A percentile compares a stretch with the other conserved stretches of the same genome.
phyloP scores from a whole-genome alignment of 2,329 filamentous ascomycete genomes.

The Raffaelea arxii region DNA sequence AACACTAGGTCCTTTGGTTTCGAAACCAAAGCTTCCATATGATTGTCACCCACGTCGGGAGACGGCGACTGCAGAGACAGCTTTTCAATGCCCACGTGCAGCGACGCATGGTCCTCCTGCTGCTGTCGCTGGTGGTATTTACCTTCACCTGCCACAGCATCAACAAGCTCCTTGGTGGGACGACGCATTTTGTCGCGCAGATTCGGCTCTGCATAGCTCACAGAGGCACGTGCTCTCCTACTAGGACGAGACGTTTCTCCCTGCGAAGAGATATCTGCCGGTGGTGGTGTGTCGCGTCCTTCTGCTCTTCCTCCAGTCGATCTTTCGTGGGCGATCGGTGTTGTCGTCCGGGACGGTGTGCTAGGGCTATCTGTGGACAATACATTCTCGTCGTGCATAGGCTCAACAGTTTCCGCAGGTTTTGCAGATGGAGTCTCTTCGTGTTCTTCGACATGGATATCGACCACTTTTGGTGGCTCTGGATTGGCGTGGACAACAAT shows the following conservation, averaged over 20 bases:
- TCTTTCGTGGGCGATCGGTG: constrained; percentile 24
- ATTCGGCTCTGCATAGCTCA: constrained; percentile 78
- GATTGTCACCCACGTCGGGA: neutral
- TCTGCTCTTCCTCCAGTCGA: constrained; percentile 19
- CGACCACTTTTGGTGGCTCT: constrained; percentile 6
- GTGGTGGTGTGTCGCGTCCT: constrained; percentile 48
- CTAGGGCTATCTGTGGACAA: constrained; percentile 1
- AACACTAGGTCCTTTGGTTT: neutral
- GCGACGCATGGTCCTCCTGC: neutral
- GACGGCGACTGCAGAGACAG: no score
- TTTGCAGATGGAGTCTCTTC: constrained; percentile 15
- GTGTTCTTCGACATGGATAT: neutral
- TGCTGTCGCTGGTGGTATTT: constrained; percentile 30
- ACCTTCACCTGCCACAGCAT: constrained; percentile 60
- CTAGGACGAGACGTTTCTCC: constrained; percentile 54
- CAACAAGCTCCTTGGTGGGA: constrained; percentile 64
- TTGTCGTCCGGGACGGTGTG: constrained; percentile 5
- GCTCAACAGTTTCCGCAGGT: no score
- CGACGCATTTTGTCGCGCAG: constrained; percentile 75
- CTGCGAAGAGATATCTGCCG: constrained; percentile 42
- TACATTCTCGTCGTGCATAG: neutral
- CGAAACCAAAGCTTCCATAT: neutral
- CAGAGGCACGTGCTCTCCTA: constrained; percentile 54
- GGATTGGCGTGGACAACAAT: constrained; percentile 19
- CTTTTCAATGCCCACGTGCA: no score